These are phyloP conservation scores for Phialophora expanda DNA, from an alignment of 2,329 filamentous ascomycete species.

Conservation along the genomic window DNA sequence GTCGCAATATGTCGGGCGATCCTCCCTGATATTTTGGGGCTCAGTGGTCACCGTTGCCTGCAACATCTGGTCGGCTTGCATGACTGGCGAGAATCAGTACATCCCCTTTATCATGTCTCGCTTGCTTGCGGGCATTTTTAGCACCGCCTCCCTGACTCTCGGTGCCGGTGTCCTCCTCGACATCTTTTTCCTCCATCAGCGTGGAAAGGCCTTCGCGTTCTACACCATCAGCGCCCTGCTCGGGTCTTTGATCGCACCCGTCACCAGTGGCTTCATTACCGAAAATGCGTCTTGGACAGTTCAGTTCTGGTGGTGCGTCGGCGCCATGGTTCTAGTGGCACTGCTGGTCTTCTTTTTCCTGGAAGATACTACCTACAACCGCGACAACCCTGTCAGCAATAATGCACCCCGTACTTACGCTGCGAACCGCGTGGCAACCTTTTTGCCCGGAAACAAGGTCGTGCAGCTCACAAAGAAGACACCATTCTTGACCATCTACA, in stretches of 20 bases:
- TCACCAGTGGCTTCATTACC: conserved; percentile 46
- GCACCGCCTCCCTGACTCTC: background rate
- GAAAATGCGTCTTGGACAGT: conserved; percentile 45
- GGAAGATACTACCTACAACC: conserved; percentile 49
- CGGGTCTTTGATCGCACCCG: conserved; percentile 44
- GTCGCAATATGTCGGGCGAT: background rate
- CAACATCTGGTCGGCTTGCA: conserved; percentile 7
- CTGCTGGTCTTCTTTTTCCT: conserved; percentile 48
- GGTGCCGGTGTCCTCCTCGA: conserved; percentile 44
- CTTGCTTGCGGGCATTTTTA: background rate
- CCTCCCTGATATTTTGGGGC: background rate
- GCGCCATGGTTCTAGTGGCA: conserved; percentile 44
- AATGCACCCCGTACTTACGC: background rate
- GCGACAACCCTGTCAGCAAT: conserved; percentile 34
- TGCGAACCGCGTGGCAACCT: background rate
- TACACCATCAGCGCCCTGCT: conserved; percentile 41
- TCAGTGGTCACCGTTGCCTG: background rate
- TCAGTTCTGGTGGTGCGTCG: conserved; percentile 54
- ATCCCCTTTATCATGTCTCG: conserved; percentile 4
- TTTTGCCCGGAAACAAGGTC: background rate
- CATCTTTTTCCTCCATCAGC: conserved; percentile 52
- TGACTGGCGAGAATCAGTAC: conserved; percentile 1
- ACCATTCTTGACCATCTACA: conserved; percentile 24
- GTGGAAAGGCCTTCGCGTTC: conserved; percentile 48
- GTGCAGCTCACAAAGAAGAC: background rate